Base-by-base conservation (phyloP, 2,329 filamentous ascomycete species). In the Juglanconis oblonga region DNA sequence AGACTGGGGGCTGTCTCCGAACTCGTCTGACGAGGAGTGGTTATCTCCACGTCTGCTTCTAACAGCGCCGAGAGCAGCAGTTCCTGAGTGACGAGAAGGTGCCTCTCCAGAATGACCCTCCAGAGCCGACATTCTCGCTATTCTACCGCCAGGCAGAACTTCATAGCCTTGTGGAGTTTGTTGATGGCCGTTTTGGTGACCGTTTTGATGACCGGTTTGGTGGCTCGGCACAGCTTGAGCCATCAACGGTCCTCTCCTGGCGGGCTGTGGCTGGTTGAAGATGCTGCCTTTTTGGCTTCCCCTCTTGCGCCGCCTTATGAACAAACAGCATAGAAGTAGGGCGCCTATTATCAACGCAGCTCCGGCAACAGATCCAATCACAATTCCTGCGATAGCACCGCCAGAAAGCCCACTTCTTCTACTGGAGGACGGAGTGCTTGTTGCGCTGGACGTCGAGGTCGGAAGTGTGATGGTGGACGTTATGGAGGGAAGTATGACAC, bases 51-150 rank as follows among this genome's bases (percentile, higher is more conserved):
- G 76, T 68, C 79, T 77, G 66, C 78, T 77, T 60, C 77, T 74
- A 44, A 78, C 76, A 29, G 76, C 76, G 42, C 78, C 77, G 11
- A 79, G 77, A 31, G 75, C 77, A 9, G 79, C 79, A 7, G 74
- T 77, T 13, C 76, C 77, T 49, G 74, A 81, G 59, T 82, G 82
- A 36, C 79, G 79, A 2, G 80, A 80, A 1, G 86, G 81, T 3
- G 86, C 85, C 29, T 86, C 83, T 60, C 82, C 85, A 1, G 86
- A 85, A 57, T 88, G 85, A 5, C 87, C 88, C 75, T 97, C 94
- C 55, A 99, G 76, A 38, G 95, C 95, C 44, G 94, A 93, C 95
- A 99, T 98, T 58, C 95, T 88, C 44, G 95, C 91, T 61, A 99
- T 95, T 63, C 95, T 88, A 35, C 92, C 92, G 48, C 92, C 93